phyloP scores from a whole-genome alignment of 345 rosid genomes.

The Eucalyptus erythrocorys region DNA sequence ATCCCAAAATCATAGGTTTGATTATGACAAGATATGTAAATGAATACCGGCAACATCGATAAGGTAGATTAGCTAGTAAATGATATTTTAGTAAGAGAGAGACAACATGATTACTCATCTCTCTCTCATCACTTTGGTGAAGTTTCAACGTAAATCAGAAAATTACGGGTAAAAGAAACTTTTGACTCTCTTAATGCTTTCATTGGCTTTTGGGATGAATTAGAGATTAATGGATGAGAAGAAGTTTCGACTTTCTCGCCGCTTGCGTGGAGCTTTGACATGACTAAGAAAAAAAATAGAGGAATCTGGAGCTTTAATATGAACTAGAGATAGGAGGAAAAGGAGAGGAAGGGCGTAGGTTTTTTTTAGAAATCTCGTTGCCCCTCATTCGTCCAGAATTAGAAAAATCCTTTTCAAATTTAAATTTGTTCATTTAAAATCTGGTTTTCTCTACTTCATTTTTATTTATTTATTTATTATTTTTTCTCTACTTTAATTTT shows the following conservation, averaged over 20 bases:
- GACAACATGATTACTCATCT: neutral
- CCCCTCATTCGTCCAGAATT: neutral
- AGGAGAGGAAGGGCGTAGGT: neutral
- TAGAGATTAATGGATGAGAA: neutral
- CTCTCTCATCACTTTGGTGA: neutral
- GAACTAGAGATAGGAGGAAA: neutral
- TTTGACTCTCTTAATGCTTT: neutral
- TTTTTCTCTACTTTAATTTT: neutral
- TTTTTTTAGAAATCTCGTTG: too few species aligned
- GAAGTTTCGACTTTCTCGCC: neutral
- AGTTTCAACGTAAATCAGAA: neutral
- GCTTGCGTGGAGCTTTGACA: neutral
- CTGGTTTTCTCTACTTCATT: neutral
- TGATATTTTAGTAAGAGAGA: neutral
- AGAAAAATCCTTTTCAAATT: neutral
- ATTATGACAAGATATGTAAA: neutral
- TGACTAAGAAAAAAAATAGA: neutral
- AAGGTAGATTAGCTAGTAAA: rapidly evolving
- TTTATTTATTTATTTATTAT: too few species aligned
- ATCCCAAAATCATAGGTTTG: neutral
- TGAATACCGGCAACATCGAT: neutral
- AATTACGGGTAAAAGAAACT: neutral
- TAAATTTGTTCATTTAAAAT: too few species aligned
- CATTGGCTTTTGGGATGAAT: neutral
- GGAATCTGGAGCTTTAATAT: neutral